Conservation (phyloP, 2,329 filamentous ascomycete species). For the Fusarium chlamydosporum region DNA sequence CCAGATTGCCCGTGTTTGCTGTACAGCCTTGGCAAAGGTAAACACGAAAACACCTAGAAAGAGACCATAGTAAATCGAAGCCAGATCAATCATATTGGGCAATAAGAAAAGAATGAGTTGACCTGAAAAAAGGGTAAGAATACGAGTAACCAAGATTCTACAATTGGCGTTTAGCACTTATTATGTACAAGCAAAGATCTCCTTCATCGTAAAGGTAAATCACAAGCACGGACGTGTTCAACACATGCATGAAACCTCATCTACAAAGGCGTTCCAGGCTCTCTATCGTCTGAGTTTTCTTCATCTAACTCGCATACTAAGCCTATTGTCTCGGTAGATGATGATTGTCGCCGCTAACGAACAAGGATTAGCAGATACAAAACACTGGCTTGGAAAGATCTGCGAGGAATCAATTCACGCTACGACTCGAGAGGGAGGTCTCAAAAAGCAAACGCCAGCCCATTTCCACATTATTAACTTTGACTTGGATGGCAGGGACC, state of each 20-base stretch:
- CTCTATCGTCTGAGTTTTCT: neutral
- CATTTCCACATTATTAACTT: conserved; percentile 7
- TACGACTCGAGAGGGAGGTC: conserved; percentile 8
- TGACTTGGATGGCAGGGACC: neutral
- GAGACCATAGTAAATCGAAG: conserved; percentile 47
- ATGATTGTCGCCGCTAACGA: conserved; percentile 10
- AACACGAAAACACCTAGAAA: conserved; percentile 51
- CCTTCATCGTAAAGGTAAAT: neutral
- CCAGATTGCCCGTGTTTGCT: conserved; percentile 45
- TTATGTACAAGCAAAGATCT: conserved; percentile 5
- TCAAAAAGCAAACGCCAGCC: neutral
- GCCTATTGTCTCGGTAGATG: conserved; percentile 3
- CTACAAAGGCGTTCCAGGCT: too few species aligned
- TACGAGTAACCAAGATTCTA: neutral
- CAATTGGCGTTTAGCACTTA: neutral
- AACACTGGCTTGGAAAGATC: conserved; percentile 11
- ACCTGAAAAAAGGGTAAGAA: neutral
- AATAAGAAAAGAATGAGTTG: too few species aligned
- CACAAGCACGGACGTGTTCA: neutral
- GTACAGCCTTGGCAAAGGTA: conserved; percentile 43
- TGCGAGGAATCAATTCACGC: neutral
- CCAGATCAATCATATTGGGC: conserved; percentile 38
- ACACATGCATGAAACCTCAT: neutral
- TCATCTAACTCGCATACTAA: neutral
- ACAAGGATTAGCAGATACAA: neutral